A percentile compares a stretch with the other conserved stretches of the same genome.
Conservation (phyloP, 1,284 basidiomycete genomes). For the Neotropicomus parvogracilis region DNA sequence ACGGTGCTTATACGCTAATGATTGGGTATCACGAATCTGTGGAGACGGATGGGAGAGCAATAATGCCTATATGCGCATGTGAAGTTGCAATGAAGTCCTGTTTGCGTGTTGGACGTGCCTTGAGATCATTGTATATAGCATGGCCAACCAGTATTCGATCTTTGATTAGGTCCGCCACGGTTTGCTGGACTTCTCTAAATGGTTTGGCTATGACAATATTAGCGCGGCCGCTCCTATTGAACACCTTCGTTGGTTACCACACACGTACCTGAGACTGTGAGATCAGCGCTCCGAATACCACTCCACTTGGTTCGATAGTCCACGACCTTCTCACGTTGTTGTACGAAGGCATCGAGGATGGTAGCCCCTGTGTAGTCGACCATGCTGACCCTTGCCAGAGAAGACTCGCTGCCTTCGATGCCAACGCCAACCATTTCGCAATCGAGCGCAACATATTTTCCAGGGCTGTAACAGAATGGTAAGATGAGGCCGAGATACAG, state of each 20-base stretch:
- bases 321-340: conserved; percentile 84
- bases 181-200: conserved; percentile 79
- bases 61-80: conserved; percentile 56
- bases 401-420: conserved; percentile 72
- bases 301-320: conserved; percentile 94
- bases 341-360: conserved; percentile 83
- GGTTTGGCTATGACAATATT: conserved; percentile 68
- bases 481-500: conserved; percentile 1
- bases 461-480: conserved; percentile 47
- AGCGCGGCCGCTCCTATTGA: too few species aligned
- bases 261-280: conserved; percentile 55
- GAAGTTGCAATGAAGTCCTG: background rate
- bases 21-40: conserved; percentile 82
- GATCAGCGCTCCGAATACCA: conserved; percentile 77
- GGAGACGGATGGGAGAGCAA: conserved; percentile 86
- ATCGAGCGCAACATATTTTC: conserved; percentile 82
- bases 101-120: conserved; percentile 45
- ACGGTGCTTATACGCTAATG: conserved; percentile 53
- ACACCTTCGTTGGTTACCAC: too few species aligned
- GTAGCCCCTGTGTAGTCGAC: conserved; percentile 31
- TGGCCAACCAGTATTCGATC: conserved; percentile 88
- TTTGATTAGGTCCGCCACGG: conserved; percentile 76
- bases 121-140: conserved; percentile 89
- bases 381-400: conserved; percentile 77
- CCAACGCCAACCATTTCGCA: conserved; percentile 99